Percentiles rank a stretch among this genome's conserved stretches.
Evolutionary conservation across 208 protist genomes (phyloP).

Genomic region (Leishmania turanica): DNA sequence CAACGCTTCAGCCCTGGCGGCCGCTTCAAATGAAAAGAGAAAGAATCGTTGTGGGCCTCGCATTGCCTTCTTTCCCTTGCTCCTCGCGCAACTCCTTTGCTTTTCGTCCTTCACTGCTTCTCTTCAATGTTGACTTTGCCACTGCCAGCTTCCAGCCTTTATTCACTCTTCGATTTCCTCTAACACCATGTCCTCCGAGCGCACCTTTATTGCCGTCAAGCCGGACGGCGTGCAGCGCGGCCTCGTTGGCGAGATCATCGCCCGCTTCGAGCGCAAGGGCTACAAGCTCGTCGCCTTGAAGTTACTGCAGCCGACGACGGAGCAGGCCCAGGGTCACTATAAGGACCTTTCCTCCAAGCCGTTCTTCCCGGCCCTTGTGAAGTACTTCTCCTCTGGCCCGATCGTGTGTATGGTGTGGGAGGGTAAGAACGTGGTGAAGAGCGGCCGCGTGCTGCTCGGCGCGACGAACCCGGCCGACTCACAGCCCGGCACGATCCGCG

Average conservation of each 20-base stretch:
- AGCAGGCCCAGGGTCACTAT: constrained; percentile 92
- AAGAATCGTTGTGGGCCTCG: background rate
- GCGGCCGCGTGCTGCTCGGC: constrained; percentile 95
- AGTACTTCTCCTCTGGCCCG: constrained; percentile 96
- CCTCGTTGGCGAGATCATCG: constrained; percentile 95
- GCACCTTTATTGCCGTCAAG: constrained; percentile 97
- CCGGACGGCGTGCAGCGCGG: constrained; percentile 95
- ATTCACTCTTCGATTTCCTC: background rate
- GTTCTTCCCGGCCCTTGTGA: constrained; percentile 94
- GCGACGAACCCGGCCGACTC: constrained; percentile 95
- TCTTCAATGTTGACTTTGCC: background rate
- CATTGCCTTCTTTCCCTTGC: background rate
- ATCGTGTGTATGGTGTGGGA: constrained; percentile 98
- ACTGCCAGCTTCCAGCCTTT: background rate
- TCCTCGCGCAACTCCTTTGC: constrained; percentile 9
- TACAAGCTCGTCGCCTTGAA: constrained; percentile 97
- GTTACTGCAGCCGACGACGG: constrained; percentile 79
- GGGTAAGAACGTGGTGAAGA: constrained; percentile 95
- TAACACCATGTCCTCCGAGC: constrained; percentile 73
- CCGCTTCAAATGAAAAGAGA: background rate
- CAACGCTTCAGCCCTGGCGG: background rate
- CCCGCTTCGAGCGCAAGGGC: constrained; percentile 95
- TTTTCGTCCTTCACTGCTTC: background rate
- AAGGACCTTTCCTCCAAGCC: constrained; percentile 88
- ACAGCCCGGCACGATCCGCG: constrained; percentile 96